Percentiles rank a stretch among this genome's conserved stretches.
These are phyloP conservation scores for Kodamaea suecica DNA, from an alignment of 1,139 yeast genomes.

Conservation along the genomic window DNA sequence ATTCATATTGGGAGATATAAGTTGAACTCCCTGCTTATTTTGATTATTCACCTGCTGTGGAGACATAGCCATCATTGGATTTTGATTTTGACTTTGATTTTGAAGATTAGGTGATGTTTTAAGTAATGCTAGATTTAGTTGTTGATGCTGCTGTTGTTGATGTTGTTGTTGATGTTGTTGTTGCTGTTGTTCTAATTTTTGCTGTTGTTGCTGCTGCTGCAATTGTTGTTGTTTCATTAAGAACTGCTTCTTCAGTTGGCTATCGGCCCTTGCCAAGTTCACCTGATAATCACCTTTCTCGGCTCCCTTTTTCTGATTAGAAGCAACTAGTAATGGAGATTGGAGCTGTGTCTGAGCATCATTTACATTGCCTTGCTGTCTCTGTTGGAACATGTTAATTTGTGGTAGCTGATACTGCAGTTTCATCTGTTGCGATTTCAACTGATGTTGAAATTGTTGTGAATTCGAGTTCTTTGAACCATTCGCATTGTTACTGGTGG, in stretches of 20 bases:
- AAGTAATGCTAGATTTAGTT: too few relatives aligned
- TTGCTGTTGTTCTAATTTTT: constrained; percentile 5
- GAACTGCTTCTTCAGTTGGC: constrained; percentile 27
- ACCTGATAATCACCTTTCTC: constrained; percentile 26
- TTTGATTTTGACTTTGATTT: not conserved
- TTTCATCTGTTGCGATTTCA: constrained; percentile 18
- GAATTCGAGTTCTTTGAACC: constrained; percentile 10
- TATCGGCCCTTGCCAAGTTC: constrained; percentile 26
- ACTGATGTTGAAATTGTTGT: constrained; percentile 19
- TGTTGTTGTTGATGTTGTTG: constrained; percentile 4
- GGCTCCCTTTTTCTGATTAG: constrained; percentile 11
- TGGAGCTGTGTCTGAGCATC: constrained; percentile 7
- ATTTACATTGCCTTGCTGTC: constrained; percentile 4
- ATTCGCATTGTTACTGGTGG: constrained; percentile 2
- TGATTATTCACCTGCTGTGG: constrained; percentile 9
- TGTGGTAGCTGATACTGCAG: constrained; percentile 20
- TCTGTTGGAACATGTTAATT: not conserved
- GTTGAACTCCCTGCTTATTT: constrained; percentile 10
- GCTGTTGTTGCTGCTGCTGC: constrained; percentile 6
- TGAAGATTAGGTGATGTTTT: too few relatives aligned
- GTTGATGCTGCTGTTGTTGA: not conserved
- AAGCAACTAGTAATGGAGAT: constrained; percentile 1
- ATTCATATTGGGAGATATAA: not conserved
- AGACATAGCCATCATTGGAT: not conserved
- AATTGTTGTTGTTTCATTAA: constrained; percentile 21